Base-by-base conservation (phyloP, 441 rosid species). In the Brassica balearica region DNA sequence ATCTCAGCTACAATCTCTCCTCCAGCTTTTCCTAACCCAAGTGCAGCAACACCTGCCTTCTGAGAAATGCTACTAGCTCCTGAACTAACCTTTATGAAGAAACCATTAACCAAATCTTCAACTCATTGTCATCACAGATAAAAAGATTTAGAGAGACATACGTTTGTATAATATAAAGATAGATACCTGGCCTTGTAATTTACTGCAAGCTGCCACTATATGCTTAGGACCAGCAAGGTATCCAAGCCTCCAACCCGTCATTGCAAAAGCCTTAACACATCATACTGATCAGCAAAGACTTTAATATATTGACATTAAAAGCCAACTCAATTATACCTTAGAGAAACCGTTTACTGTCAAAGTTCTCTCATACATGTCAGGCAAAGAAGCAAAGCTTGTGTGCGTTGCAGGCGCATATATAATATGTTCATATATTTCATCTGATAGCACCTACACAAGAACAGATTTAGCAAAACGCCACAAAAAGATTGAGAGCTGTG, bases 181-280 rank as follows among this genome's bases (percentile, higher is more conserved):
- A 67, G 6, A 23, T 85, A 96, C 99, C 96, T 96, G 99, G 85
- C 99, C 95, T 79, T 96, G 99, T 71, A 96, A 82, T 84, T 96
- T 96, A 79, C 90, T 92, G 75, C 98, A 94, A 36, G 99, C 99
- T 60, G 96, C 81, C 15, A 92, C 85, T 81, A 96, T 92, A 80
- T 88, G 96, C 73, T 87, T 92, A 56, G 98, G 98, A 29, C 98
- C 99, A 61, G 99, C 98, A 46, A 96, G 73, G 77, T 96, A 94
- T 72, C 99, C 98, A 70, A 96, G 97, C 60, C 99, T 85, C 98
- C 99, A 96, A 15, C 99, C 98, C 84, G 99, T 96, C 99, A 96
- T 96, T 51, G 99, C 99, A 65, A 91, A 96, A 68, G 99, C 97
- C 99, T 96, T 80, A 15, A 86, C 76, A 82, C 27, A 34, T 34